Evolutionary conservation across 2,329 filamentous ascomycete genomes (phyloP).

Genomic region (Penicillium digitatum): DNA sequence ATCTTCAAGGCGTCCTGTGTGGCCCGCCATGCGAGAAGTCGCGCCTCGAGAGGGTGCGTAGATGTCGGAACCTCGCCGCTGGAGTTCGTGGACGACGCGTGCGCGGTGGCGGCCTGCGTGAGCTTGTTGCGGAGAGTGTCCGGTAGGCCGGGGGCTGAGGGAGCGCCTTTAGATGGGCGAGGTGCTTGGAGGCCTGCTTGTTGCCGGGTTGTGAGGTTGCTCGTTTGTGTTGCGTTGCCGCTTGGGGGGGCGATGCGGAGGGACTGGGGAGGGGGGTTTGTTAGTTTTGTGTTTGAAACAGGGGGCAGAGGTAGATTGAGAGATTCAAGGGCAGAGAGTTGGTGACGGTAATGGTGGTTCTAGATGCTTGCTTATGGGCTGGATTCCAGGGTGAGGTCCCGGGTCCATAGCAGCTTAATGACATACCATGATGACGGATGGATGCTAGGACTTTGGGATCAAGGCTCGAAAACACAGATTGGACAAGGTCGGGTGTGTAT

Average conservation of each 20-base stretch:
- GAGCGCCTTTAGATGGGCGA: slow-evolving; percentile 64
- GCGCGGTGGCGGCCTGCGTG: slow-evolving; percentile 54
- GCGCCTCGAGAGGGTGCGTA: slow-evolving; percentile 84
- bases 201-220: slow-evolving; percentile 59
- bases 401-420: slow-evolving; percentile 22
- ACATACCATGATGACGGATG: slow-evolving; percentile 32
- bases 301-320: neutral
- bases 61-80: slow-evolving; percentile 51
- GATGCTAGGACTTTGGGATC: neutral
- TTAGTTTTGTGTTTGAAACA: neutral
- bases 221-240: slow-evolving; percentile 62
- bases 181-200: slow-evolving; percentile 44
- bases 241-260: slow-evolving; percentile 81
- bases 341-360: neutral
- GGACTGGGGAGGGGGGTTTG: slow-evolving; percentile 53
- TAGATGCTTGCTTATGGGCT: slow-evolving; percentile 8
- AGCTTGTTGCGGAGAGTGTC: slow-evolving; percentile 87
- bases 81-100: slow-evolving; percentile 42
- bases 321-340: neutral
- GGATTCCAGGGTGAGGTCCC: slow-evolving; percentile 6
- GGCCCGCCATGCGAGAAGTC: slow-evolving; percentile 82
- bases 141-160: slow-evolving; percentile 87
- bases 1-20: slow-evolving; percentile 87
- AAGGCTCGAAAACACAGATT: neutral
- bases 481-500: neutral